These are phyloP conservation scores for Arctium lappa DNA, from an alignment of 129 eudicot species.

Conservation along the genomic window DNA sequence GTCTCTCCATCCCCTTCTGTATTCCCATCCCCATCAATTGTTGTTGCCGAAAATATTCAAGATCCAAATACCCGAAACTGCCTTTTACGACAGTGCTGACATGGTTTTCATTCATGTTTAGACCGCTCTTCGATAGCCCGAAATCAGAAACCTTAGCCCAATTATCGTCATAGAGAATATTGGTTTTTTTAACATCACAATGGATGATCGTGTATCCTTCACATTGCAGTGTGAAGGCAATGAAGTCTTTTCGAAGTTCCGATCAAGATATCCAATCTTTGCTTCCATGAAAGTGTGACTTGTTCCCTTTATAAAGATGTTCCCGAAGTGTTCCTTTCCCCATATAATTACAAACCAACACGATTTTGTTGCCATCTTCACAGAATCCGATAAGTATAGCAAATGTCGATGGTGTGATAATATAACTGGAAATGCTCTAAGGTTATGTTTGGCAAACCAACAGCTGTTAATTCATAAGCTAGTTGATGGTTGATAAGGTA, in stretches of 20 bases:
- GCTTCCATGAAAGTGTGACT: constrained; percentile 66
- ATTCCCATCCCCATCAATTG: too few species aligned
- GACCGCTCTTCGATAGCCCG: too few species aligned
- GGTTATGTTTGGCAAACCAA: too few species aligned
- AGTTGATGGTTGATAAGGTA: too few species aligned
- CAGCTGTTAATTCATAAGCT: too few species aligned
- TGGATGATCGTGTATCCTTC: constrained; percentile 77
- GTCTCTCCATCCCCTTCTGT: too few species aligned
- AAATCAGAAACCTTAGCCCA: too few species aligned
- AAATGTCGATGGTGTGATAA: too few species aligned
- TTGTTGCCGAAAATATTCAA: constrained; percentile 65
- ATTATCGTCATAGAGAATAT: constrained; percentile 67
- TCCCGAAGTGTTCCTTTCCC: constrained; percentile 66
- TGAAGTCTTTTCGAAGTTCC: constrained; percentile 71
- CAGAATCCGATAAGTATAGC: constrained; percentile 73
- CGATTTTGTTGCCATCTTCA: constrained; percentile 70
- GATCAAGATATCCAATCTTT: too few species aligned
- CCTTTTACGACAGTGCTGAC: too few species aligned
- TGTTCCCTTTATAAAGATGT: constrained; percentile 70
- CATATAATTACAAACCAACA: constrained; percentile 73
- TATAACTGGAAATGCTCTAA: too few species aligned
- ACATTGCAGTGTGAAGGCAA: constrained; percentile 75
- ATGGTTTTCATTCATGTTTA: too few species aligned
- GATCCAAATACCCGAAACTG: constrained; percentile 73
- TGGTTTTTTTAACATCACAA: constrained; percentile 73